A percentile compares a stretch with the other conserved stretches of the same genome.
phyloP scores from a whole-genome alignment of 202 grass and related monocot genomes.

The Saccharum hybrid region DNA sequence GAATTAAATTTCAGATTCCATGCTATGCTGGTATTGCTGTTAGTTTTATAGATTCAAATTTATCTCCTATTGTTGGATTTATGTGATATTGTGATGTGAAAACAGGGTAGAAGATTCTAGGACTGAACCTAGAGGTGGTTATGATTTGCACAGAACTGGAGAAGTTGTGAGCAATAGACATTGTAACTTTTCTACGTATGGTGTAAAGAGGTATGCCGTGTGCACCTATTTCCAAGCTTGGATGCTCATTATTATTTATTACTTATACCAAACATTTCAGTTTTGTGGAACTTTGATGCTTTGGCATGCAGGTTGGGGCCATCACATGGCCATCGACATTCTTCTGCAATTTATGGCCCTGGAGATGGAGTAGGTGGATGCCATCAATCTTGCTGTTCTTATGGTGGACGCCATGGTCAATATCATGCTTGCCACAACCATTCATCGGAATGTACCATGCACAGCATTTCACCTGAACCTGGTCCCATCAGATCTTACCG shows the following conservation, averaged over 20 bases:
- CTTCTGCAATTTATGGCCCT: neutral
- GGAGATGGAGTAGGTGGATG: constrained; percentile 3
- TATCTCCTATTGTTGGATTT: constrained; percentile 28
- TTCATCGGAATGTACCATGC: constrained; percentile 9
- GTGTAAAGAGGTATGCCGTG: constrained; percentile 7
- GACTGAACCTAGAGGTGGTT: neutral
- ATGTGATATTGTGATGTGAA: constrained; percentile 16
- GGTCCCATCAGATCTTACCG: neutral
- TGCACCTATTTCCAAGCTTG: neutral
- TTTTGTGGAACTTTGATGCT: neutral
- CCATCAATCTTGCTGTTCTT: constrained; percentile 10
- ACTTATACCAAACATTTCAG: neutral
- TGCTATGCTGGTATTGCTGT: constrained; percentile 8
- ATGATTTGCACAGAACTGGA: neutral
- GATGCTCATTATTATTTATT: neutral
- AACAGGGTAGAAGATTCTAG: constrained; percentile 41
- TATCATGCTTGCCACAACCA: neutral
- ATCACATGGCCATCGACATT: constrained; percentile 13
- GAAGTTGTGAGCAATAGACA: neutral
- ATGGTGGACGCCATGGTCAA: constrained; percentile 2
- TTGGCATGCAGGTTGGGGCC: constrained; percentile 3
- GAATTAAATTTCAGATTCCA: constrained; percentile 18
- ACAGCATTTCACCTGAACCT: constrained; percentile 20
- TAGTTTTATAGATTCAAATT: constrained; percentile 21
- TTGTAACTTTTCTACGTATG: neutral